A percentile compares a stretch with the other conserved stretches of the same genome.
These are phyloP conservation scores for Hyphopichia homilentoma DNA, from an alignment of 805 yeast species.

Conservation along the genomic window DNA sequence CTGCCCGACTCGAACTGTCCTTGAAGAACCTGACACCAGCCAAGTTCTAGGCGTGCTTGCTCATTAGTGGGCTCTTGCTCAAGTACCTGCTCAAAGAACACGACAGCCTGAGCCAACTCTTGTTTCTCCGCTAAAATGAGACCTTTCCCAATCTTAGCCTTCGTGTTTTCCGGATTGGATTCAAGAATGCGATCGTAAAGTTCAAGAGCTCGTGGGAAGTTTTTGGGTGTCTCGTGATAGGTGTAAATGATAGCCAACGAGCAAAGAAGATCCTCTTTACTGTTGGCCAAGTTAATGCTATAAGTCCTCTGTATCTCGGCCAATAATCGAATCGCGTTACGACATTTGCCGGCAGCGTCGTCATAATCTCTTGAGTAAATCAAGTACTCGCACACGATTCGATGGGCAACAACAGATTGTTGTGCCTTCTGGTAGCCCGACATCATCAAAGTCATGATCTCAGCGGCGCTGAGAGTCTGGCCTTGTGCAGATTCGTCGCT, in stretches of 20 bases:
- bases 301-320: conserved; percentile 44
- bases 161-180: conserved; percentile 41
- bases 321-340: conserved; percentile 53
- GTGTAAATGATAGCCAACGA: conserved; percentile 75
- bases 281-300: conserved; percentile 45
- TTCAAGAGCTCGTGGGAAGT: conserved; percentile 68
- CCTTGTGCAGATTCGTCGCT: conserved; percentile 11
- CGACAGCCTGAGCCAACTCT: conserved; percentile 51
- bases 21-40: conserved; percentile 71
- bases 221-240: conserved; percentile 86
- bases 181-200: conserved; percentile 61
- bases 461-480: conserved; percentile 40
- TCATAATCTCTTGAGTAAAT: conserved; percentile 60
- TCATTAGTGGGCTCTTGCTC: conserved; percentile 45
- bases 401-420: conserved; percentile 53
- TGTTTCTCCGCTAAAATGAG: conserved; percentile 67
- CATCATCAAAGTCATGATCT: conserved; percentile 45
- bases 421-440: conserved; percentile 44
- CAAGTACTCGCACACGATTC: conserved; percentile 61
- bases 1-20: conserved; percentile 53
- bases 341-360: conserved; percentile 57
- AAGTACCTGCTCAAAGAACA: conserved; percentile 49
- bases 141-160: conserved; percentile 80
- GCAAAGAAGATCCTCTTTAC: conserved; percentile 59
- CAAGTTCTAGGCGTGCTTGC: conserved; percentile 63